Conservation (phyloP, 2,329 filamentous ascomycete species). For the Lecanoromycetidae sp. region DNA sequence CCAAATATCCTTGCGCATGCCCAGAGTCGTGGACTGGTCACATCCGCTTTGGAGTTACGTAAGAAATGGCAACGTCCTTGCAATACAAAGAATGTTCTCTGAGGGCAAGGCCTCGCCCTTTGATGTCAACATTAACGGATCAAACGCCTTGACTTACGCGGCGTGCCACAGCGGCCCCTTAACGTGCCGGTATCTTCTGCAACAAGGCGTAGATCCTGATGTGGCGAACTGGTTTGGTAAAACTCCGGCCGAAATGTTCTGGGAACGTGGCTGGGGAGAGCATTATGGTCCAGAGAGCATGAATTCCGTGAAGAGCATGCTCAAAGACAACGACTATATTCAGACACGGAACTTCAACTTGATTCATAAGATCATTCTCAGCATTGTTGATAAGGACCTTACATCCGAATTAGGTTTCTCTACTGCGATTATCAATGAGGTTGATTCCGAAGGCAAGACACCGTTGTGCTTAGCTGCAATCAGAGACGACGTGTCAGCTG, state of each 20-base stretch:
- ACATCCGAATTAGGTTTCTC: slow-evolving; percentile 2
- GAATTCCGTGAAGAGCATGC: not conserved
- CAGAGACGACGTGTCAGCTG: slow-evolving; percentile 1
- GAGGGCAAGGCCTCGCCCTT: slow-evolving; percentile 8
- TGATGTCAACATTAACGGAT: slow-evolving; percentile 8
- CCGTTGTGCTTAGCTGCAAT: slow-evolving; percentile 9
- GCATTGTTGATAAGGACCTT: slow-evolving; percentile 1
- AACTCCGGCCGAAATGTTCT: not conserved
- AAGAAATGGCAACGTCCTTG: slow-evolving; percentile 2
- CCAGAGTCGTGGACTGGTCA: slow-evolving; percentile 4
- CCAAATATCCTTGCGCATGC: slow-evolving; percentile 1
- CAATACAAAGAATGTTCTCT: slow-evolving; percentile 10
- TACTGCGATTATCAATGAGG: slow-evolving; percentile 4
- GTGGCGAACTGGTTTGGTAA: slow-evolving; percentile 1
- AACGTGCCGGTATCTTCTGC: slow-evolving; percentile 3
- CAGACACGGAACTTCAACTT: slow-evolving; percentile 2
- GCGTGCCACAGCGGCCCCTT: not conserved
- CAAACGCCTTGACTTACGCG: slow-evolving; percentile 6
- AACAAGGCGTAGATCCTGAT: slow-evolving; percentile 10
- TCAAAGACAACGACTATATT: slow-evolving; percentile 1
- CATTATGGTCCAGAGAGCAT: not conserved
- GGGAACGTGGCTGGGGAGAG: not conserved
- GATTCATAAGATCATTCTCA: slow-evolving; percentile 13
- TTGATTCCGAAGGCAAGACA: slow-evolving; percentile 6
- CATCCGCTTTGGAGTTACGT: slow-evolving; percentile 11